Base-by-base conservation (phyloP, 1,284 basidiomycete species). In the Rhodotorula glutinis region DNA sequence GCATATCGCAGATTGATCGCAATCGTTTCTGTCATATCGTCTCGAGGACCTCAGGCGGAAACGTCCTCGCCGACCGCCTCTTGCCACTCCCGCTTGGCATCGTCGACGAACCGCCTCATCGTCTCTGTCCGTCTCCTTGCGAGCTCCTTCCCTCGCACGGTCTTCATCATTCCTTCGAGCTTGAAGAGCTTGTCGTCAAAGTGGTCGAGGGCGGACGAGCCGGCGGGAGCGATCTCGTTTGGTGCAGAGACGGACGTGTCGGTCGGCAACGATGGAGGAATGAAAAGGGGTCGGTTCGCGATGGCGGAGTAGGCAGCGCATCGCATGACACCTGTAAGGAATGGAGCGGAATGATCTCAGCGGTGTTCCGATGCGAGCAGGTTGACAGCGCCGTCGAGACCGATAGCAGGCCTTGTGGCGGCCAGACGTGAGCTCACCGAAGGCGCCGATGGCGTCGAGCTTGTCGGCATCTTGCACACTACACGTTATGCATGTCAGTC, bases 381-480 rank as follows among this genome's bases (percentile, higher is more conserved):
- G 44, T n/a, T 11, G 19, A 10, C 23, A 3, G 2, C 23, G 2
- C 4, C 16, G 23, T 8, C 19, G 8, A 27, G 17, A 16, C 5
- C 46, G 40, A 38, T n/a, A 3, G 27, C 2, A 16, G 33, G 33
- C 33, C 33, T 38, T 11, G n/a, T n/a, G n/a, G 11, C 33, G 11
- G 33, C 33, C 33, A 11, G 4, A 14, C n/a, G 40, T 2, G 5
- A 10, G 55, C 83, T 52, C 70, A 90, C 91, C 92, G 69, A 95
- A 89, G 9, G 88, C 89, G 3, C 93, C 93, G 56, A 97, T 92
- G 1, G 91, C 91, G 77, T 97, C 93, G 21, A 97, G 79, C 53
- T 92, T 83, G 77, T 96, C 93, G 0, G 92, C 92, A 77, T 97
- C 93, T 78, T 94, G 92, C 0, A 95, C 91, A 68, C 72, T 73